These are phyloP conservation scores for Chlorociboria aeruginascens DNA, from an alignment of 495 filamentous ascomycete species.

Conservation along the genomic window DNA sequence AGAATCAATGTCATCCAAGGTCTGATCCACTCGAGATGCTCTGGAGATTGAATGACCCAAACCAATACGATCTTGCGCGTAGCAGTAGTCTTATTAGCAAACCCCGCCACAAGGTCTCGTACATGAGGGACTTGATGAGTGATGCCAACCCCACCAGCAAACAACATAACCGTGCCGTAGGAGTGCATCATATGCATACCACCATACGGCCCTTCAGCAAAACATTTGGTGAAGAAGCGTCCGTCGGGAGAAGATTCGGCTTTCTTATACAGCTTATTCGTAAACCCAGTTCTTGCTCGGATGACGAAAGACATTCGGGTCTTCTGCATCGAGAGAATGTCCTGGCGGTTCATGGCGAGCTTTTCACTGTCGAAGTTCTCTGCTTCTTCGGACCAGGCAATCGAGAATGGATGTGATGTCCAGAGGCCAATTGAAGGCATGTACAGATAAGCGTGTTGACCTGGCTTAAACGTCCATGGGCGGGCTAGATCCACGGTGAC, in stretches of 20 bases:
- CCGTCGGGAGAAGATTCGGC: conserved; percentile 48
- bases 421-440: conserved; percentile 62
- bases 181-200: conserved; percentile 53
- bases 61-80: conserved; percentile 70
- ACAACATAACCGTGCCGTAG: conserved; percentile 78
- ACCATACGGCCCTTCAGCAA: conserved; percentile 78
- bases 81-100: conserved; percentile 57
- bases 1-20: conserved; percentile 95
- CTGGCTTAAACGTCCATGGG: conserved; percentile 59
- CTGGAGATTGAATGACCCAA: conserved; percentile 82
- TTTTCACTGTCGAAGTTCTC: conserved; percentile 35
- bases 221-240: conserved; percentile 45
- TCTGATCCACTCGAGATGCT: conserved; percentile 85
- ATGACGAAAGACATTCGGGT: conserved; percentile 71
- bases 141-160: conserved; percentile 80
- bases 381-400: conserved; percentile 50
- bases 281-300: conserved; percentile 71
- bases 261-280: conserved; percentile 57
- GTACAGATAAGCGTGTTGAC: conserved; percentile 74
- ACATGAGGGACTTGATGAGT: conserved; percentile 77
- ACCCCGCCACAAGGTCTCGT: conserved; percentile 60
- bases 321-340: conserved; percentile 40
- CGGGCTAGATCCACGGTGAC: conserved; percentile 68
- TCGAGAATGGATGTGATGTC: conserved; percentile 56
- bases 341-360: conserved; percentile 43